Base-by-base conservation (phyloP, 257 asterid species). In the Solanum ossicruentum region DNA sequence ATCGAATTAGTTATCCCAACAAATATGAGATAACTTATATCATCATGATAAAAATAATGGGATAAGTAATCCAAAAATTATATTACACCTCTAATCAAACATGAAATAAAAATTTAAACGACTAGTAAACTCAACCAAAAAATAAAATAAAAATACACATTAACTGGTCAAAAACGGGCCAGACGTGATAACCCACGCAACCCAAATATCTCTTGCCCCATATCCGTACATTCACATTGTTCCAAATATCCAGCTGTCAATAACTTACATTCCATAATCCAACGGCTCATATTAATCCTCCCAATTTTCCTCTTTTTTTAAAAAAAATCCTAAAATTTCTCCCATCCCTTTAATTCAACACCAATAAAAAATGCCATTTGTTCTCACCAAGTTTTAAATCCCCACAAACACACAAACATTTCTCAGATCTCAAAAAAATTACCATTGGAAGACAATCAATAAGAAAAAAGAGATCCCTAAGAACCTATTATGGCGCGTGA, bases 401-500 rank as follows among this genome's bases (percentile, higher is more conserved):
- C 65, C 16, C 28, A 5, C 16, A n/a, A 78, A 26, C 47, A 23
- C 12, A 13, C 60, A 52, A 9, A 23, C 7, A 10, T 11, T 4
- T 12, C 63, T 23, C 65, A 77, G 82, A 77, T 77, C 82, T 77
- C 47, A 77, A 77, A 71, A 75, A 71, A 39, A 7, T 0, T 0
- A 3, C 15, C 21, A 17, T 18, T n/a, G 20, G 5, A 70, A 13
- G 6, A 12, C 0, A 12, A 23, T 0, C 23, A 28, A 52, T 52
- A 78, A 26, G 8, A 3, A 23, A 28, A 32, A 78, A 78, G 65
- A 78, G 83, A 78, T 78, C 83, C 82, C 15, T 16, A 26, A 36
- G 47, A 77, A 78, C 91, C 94, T 95, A 93, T 93, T 56, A 77
- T 73, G 70, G 84, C 87, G 57, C 89, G 89, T 39, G 87, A 87